These are phyloP conservation scores for Gelatoporia subvermispora DNA, from an alignment of 768 basidiomycete genomes.

Conservation along the genomic window DNA sequence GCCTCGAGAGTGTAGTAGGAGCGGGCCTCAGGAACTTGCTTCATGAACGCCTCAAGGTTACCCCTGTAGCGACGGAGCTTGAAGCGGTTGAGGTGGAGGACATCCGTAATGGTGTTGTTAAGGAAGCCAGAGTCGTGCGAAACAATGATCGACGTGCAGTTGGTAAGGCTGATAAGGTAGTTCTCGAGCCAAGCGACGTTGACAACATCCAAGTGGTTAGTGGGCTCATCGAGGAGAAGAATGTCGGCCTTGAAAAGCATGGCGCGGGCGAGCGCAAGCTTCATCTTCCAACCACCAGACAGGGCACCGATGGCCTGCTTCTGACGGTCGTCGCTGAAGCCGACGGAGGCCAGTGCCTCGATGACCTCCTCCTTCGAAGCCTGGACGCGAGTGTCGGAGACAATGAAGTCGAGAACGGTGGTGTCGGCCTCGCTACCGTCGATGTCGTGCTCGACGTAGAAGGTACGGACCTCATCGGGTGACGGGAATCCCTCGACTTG, in stretches of 20 bases:
- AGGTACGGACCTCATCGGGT: slow-evolving; percentile 94
- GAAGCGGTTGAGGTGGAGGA: slow-evolving; percentile 97
- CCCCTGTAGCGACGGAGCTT: slow-evolving; percentile 94
- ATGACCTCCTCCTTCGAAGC: slow-evolving; percentile 66
- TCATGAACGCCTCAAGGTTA: slow-evolving; percentile 92
- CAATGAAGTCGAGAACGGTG: slow-evolving; percentile 84
- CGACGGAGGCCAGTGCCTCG: slow-evolving; percentile 83
- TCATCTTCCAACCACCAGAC: slow-evolving; percentile 99
- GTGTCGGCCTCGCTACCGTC: slow-evolving; percentile 93
- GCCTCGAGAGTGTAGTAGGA: slow-evolving; percentile 97
- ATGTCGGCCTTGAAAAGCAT: slow-evolving; percentile 99
- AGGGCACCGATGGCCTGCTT: slow-evolving; percentile 79
- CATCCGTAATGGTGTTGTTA: slow-evolving; percentile 97
- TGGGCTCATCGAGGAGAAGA: slow-evolving; percentile 92
- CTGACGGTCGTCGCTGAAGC: slow-evolving; percentile 88
- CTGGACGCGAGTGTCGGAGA: slow-evolving; percentile 77
- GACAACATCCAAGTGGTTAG: slow-evolving; percentile 95
- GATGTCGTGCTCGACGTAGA: slow-evolving; percentile 99
- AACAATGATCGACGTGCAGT: slow-evolving; percentile 95
- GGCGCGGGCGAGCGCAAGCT: slow-evolving; percentile 93
- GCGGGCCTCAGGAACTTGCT: slow-evolving; percentile 93
- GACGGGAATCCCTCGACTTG: slow-evolving; percentile 99
- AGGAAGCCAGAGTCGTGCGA: slow-evolving; percentile 97
- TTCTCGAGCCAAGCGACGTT: slow-evolving; percentile 97
- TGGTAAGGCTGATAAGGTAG: slow-evolving; percentile 82